Evolutionary conservation across 345 rosid genomes (phyloP).

Genomic region (Rhizophora apiculata): DNA sequence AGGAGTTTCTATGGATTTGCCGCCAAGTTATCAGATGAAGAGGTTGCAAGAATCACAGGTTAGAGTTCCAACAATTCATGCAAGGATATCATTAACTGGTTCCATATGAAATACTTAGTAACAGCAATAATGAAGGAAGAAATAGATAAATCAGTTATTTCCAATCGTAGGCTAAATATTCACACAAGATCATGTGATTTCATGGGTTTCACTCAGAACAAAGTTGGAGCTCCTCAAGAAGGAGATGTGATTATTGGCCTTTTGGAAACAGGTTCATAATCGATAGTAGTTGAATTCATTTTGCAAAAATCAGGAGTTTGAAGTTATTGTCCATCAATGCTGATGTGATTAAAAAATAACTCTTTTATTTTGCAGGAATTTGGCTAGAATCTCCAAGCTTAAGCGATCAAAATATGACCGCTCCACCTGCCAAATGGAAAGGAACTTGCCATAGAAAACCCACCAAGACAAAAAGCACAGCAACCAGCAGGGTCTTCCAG

Average conservation of each 20-base stretch:
- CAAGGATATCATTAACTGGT: not conserved
- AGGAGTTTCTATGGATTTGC: constrained; percentile 45
- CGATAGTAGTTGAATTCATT: not conserved
- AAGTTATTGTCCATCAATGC: not conserved
- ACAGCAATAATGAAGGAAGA: constrained; percentile 1
- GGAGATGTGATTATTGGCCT: constrained; percentile 28
- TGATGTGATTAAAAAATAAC: not conserved
- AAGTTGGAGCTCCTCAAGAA: constrained; percentile 7
- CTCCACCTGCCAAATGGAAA: constrained; percentile 32
- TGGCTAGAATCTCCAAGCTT: constrained; percentile 26
- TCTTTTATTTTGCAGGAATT: constrained; percentile 8
- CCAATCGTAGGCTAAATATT: constrained; percentile 17
- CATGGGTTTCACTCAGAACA: constrained; percentile 16
- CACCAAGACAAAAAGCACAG: no score
- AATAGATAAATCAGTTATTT: constrained; percentile 30
- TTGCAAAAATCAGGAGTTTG: not conserved
- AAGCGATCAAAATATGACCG: constrained; percentile 16
- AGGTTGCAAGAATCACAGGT: constrained; percentile 38
- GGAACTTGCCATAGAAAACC: constrained; percentile 18
- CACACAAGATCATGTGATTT: constrained; percentile 40
- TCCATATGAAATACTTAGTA: not conserved
- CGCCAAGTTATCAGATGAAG: constrained; percentile 37
- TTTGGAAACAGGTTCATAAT: constrained; percentile 24
- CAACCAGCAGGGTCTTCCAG: no score
- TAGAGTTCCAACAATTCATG: not conserved